Conservation (phyloP, 2,329 filamentous ascomycete genomes). For the Aspergillus fijiensis region DNA sequence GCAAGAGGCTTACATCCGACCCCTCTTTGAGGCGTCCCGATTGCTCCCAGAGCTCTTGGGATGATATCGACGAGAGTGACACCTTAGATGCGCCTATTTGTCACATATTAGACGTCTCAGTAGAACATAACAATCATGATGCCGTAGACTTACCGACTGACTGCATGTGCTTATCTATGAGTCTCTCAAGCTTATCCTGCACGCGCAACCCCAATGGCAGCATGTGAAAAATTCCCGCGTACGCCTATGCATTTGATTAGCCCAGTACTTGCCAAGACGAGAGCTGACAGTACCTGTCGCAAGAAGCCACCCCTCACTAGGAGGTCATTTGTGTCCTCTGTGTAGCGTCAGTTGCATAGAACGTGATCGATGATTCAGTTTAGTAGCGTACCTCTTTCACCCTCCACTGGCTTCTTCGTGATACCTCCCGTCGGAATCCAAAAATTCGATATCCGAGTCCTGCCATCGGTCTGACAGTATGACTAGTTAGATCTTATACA, state of each 20-base stretch:
- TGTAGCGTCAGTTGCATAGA: constrained; percentile 10
- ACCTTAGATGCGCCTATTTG: constrained; percentile 71
- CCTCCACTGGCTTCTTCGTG: constrained; percentile 52
- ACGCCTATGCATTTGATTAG: constrained; percentile 56
- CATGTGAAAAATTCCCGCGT: constrained; percentile 89
- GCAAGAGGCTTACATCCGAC: constrained; percentile 63
- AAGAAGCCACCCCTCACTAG: constrained; percentile 71
- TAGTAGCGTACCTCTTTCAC: constrained; percentile 40
- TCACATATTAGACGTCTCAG: constrained; percentile 3
- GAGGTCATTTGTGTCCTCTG: constrained; percentile 63
- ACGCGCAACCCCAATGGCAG: constrained; percentile 83
- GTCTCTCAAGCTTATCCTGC: constrained; percentile 78
- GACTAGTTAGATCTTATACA: constrained; percentile 8
- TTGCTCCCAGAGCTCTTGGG: constrained; percentile 76
- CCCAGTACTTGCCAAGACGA: background rate
- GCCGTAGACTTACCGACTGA: constrained; percentile 58
- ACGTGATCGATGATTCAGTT: background rate
- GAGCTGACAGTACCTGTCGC: constrained; percentile 57
- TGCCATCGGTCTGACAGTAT: constrained; percentile 51
- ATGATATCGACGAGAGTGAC: constrained; percentile 80
- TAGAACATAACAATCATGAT: background rate
- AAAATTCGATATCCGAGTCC: constrained; percentile 67
- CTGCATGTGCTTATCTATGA: constrained; percentile 89
- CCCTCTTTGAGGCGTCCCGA: constrained; percentile 77
- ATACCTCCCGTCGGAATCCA: constrained; percentile 78